Evolutionary conservation across 768 basidiomycete species (phyloP).

Genomic region (Psilocybe azurescens): DNA sequence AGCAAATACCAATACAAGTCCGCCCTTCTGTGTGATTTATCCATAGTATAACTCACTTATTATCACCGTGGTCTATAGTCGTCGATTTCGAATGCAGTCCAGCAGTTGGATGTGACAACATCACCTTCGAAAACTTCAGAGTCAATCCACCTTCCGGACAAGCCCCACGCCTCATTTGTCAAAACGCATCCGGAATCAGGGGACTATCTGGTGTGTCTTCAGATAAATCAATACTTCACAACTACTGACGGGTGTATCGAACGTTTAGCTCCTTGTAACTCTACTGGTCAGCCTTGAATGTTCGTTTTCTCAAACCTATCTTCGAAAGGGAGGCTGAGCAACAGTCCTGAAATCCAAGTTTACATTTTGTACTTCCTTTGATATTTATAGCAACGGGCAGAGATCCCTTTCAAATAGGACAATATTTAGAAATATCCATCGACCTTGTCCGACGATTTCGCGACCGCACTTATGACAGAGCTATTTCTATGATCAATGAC

Average conservation of each 20-base stretch:
- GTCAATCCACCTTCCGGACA: conserved; percentile 42
- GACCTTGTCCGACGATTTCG: conserved; percentile 7
- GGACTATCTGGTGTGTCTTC: conserved; percentile 38
- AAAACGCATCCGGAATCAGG: conserved; percentile 46
- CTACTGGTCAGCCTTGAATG: not conserved
- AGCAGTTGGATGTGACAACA: conserved; percentile 49
- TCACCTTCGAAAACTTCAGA: conserved; percentile 46
- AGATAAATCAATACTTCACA: not conserved
- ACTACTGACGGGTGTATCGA: not conserved
- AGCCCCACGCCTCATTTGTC: conserved; percentile 46
- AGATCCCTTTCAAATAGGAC: not conserved
- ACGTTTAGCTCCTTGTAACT: not conserved
- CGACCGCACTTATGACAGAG: not conserved
- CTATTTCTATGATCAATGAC: not conserved
- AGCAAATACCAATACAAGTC: conserved; percentile 43
- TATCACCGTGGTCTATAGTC: conserved; percentile 33
- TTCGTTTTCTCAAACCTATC: not conserved
- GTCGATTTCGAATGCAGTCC: conserved; percentile 57
- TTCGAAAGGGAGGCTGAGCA: not conserved
- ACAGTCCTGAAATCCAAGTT: not conserved
- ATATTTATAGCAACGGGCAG: not conserved
- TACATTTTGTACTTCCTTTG: not conserved
- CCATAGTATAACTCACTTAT: not conserved
- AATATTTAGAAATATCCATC: not conserved
- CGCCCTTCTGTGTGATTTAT: conserved; percentile 13